Evolutionary conservation across 345 rosid species (phyloP).

Genomic region (Eucalyptus sideroxylon): DNA sequence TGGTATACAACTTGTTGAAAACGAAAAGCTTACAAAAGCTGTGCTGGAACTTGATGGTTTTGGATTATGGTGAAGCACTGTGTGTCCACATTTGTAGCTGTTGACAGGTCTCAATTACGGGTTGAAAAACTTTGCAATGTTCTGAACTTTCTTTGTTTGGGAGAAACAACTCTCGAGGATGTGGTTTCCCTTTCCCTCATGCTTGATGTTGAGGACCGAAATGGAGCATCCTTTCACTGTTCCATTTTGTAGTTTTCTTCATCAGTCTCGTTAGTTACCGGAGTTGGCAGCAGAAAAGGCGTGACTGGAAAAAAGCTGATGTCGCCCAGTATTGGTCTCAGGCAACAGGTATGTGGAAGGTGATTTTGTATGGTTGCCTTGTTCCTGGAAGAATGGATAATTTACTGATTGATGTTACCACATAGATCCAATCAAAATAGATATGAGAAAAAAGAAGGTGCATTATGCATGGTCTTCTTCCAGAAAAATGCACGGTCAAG

Average conservation of each 20-base stretch:
- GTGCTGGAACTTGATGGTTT: constrained; percentile 41
- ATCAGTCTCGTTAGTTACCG: neutral
- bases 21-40: neutral
- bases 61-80: constrained; percentile 50
- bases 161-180: constrained; percentile 6
- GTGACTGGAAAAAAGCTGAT: neutral
- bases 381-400: neutral
- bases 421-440: neutral
- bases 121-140: constrained; percentile 31
- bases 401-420: neutral
- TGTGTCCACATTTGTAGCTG: constrained; percentile 41
- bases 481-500: neutral
- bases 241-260: neutral
- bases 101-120: constrained; percentile 37
- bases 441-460: neutral
- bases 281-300: neutral
- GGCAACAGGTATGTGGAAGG: neutral
- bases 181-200: constrained; percentile 9
- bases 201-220: neutral
- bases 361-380: neutral
- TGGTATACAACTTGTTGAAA: neutral
- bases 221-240: neutral
- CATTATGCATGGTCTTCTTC: neutral
- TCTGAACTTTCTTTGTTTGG: constrained; percentile 17
- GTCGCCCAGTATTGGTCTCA: neutral